A percentile compares a stretch with the other conserved stretches of the same genome.
These are phyloP conservation scores for Solanum aculeatissimum DNA, from an alignment of 305 asterid species.

Conservation along the genomic window DNA sequence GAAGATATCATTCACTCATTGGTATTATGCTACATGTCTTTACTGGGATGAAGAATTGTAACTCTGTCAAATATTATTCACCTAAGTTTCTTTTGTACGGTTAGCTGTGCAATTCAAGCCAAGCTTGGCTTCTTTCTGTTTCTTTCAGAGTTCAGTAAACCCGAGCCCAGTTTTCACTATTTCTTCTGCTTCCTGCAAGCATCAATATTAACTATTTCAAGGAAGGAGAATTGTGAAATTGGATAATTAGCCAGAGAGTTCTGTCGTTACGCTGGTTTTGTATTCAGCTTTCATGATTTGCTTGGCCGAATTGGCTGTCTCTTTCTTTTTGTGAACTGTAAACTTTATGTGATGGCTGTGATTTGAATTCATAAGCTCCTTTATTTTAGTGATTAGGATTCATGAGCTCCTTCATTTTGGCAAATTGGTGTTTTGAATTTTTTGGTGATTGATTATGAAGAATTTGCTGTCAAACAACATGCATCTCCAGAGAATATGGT, in stretches of 20 bases:
- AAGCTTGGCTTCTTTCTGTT: background rate
- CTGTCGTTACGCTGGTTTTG: background rate
- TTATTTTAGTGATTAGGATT: background rate
- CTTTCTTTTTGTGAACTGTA: background rate
- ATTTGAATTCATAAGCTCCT: background rate
- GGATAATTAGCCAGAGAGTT: background rate
- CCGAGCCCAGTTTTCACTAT: background rate
- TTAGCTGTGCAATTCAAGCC: background rate
- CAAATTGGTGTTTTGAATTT: background rate
- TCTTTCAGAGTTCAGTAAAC: background rate
- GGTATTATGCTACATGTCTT: background rate
- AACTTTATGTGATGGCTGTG: background rate
- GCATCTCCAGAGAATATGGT: background rate
- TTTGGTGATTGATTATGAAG: background rate
- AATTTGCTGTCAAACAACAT: background rate
- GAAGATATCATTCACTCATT: background rate
- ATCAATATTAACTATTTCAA: background rate
- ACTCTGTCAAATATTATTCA: background rate
- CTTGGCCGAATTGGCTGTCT: background rate
- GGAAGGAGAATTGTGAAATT: background rate
- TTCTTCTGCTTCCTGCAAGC: background rate
- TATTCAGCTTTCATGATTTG: background rate
- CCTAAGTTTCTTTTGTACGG: background rate
- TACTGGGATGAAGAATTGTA: background rate
- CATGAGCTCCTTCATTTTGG: background rate